Percentiles rank a stretch among this genome's conserved stretches.
phyloP scores from a whole-genome alignment of 2,329 filamentous ascomycete genomes.

The Fusarium sp. region DNA sequence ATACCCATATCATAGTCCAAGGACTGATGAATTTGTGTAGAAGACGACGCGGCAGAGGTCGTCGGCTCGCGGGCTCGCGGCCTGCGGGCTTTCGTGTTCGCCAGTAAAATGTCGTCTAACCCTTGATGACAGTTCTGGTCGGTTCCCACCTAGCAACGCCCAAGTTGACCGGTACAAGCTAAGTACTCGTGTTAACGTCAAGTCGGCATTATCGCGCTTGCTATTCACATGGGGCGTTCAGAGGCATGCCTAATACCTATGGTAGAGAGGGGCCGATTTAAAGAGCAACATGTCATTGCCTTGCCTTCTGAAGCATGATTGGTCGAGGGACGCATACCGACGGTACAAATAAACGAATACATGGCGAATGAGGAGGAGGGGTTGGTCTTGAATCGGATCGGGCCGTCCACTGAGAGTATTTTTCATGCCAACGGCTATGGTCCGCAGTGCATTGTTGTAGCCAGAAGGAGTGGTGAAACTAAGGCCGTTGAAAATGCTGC shows the following conservation, averaged over 20 bases:
- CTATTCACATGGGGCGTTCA: slow-evolving; percentile 16
- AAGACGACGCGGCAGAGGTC: slow-evolving; percentile 35
- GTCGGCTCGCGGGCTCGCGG: slow-evolving; percentile 24
- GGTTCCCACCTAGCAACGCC: slow-evolving; percentile 39
- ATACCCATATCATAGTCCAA: slow-evolving; percentile 33
- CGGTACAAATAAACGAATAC: slow-evolving; percentile 40
- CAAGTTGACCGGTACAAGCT: slow-evolving; percentile 30
- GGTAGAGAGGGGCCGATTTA: slow-evolving; percentile 1
- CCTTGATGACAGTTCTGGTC: slow-evolving; percentile 35
- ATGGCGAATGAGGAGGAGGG: slow-evolving; percentile 38
- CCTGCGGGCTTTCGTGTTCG: slow-evolving; percentile 44
- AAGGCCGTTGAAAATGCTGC: slow-evolving; percentile 37
- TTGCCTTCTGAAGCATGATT: slow-evolving; percentile 22
- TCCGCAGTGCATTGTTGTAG: slow-evolving; percentile 38
- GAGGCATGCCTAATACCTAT: slow-evolving; percentile 19
- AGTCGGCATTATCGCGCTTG: slow-evolving; percentile 23
- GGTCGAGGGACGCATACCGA: slow-evolving; percentile 20
- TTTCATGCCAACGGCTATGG: slow-evolving; percentile 33
- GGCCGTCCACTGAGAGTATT: slow-evolving; percentile 45
- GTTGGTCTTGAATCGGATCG: slow-evolving; percentile 46
- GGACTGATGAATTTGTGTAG: slow-evolving; percentile 29
- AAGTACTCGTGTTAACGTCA: slow-evolving; percentile 20
- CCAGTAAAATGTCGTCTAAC: slow-evolving; percentile 34
- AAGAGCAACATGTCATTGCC: slow-evolving; percentile 32
- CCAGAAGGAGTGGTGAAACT: slow-evolving; percentile 44